Conservation (phyloP, 225 moss, liverwort and hornwort species). For the Sphagnum contortum region DNA sequence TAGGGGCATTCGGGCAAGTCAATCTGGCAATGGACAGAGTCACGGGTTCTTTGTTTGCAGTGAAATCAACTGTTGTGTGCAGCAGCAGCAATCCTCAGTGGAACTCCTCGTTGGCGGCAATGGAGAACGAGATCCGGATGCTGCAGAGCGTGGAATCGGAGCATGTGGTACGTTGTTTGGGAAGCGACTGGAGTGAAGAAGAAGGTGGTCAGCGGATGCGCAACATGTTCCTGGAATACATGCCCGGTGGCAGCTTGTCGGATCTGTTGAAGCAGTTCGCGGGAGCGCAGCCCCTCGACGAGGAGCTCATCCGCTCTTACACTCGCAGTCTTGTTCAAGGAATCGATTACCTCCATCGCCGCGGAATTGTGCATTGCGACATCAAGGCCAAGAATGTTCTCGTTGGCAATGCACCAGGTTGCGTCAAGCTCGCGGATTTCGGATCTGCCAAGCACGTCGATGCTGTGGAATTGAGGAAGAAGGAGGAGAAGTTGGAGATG, state of each 20-base stretch:
- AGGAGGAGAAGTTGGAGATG: no score
- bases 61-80: constrained; percentile 6
- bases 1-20: constrained; percentile 6
- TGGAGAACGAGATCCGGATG: constrained; percentile 29
- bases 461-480: background rate
- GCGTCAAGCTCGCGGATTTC: constrained; percentile 24
- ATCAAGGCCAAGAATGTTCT: constrained; percentile 23
- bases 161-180: constrained; percentile 17
- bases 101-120: background rate
- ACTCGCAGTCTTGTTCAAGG: constrained; percentile 18
- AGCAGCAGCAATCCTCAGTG: no score
- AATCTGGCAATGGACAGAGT: constrained; percentile 15
- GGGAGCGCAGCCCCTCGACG: constrained; percentile 1
- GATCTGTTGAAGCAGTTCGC: constrained; percentile 13
- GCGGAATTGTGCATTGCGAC: constrained; percentile 27
- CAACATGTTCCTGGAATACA: constrained; percentile 32
- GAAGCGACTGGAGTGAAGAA: constrained; percentile 16
- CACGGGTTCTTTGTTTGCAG: constrained; percentile 25
- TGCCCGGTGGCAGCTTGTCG: constrained; percentile 28
- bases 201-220: constrained; percentile 5
- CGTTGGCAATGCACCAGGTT: constrained; percentile 6
- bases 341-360: constrained; percentile 19
- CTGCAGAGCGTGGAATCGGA: constrained; percentile 12
- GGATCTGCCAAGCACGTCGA: constrained; percentile 17
- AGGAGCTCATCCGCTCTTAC: constrained; percentile 21